Conservation (phyloP, 2,329 filamentous ascomycete genomes). For the Pestalotiopsis sp. region DNA sequence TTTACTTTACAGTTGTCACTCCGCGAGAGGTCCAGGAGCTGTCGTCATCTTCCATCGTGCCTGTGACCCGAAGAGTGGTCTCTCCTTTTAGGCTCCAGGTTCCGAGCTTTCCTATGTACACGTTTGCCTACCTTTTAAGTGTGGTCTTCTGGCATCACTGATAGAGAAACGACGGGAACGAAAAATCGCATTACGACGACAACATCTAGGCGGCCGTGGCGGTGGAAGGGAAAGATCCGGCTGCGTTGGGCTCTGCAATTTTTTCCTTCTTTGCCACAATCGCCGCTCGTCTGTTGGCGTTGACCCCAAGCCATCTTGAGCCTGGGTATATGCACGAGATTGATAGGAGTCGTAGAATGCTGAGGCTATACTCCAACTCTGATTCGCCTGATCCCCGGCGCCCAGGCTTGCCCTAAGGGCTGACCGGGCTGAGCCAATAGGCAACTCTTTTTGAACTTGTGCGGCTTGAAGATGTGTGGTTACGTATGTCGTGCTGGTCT, state of each 20-base stretch:
- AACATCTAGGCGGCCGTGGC: background rate
- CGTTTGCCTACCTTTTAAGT: background rate
- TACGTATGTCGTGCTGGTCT: conserved; percentile 18
- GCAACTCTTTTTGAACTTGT: conserved; percentile 10
- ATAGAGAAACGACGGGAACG: background rate
- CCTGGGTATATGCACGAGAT: background rate
- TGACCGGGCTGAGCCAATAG: conserved; percentile 10
- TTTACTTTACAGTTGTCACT: background rate
- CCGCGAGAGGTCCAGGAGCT: background rate
- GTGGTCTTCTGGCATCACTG: background rate
- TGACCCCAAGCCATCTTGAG: background rate
- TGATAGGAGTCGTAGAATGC: background rate
- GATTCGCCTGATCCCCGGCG: background rate
- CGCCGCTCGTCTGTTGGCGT: background rate
- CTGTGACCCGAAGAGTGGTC: background rate
- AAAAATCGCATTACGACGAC: background rate
- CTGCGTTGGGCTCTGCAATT: background rate
- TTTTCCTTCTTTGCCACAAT: background rate
- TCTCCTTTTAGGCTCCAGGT: background rate
- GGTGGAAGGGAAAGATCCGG: background rate
- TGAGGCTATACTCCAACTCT: conserved; percentile 1
- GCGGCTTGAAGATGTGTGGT: conserved; percentile 20
- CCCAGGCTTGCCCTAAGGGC: conserved; percentile 10
- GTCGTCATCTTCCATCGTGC: background rate
- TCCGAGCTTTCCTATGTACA: background rate